These are phyloP conservation scores for Scheffersomyces illinoinensis DNA, from an alignment of 1,139 yeast species.

Conservation along the genomic window DNA sequence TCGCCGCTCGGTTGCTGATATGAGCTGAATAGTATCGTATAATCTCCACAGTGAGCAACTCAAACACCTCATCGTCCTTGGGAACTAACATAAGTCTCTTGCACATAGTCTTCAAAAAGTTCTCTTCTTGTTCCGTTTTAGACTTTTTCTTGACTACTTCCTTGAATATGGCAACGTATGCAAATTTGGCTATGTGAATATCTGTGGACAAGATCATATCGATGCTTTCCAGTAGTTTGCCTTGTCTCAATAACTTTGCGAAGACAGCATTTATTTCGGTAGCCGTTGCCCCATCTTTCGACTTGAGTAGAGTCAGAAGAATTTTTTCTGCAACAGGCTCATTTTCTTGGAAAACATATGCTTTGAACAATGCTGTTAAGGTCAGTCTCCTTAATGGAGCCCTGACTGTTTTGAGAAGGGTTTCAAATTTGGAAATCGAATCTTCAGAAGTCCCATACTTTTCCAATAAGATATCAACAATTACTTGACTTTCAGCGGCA, in stretches of 20 bases:
- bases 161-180: constrained; percentile 24
- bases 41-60: constrained; percentile 4
- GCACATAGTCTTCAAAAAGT: constrained; percentile 13
- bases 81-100: constrained; percentile 8
- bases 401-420: constrained; percentile 18
- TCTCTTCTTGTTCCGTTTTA: constrained; percentile 2
- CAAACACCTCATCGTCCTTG: constrained; percentile 6
- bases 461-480: constrained; percentile 13
- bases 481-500: constrained; percentile 1
- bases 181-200: constrained; percentile 24
- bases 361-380: constrained; percentile 34
- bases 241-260: constrained; percentile 24
- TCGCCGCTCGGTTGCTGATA: constrained; percentile 13
- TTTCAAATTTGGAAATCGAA: constrained; percentile 15
- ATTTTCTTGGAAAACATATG: constrained; percentile 27
- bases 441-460: constrained; percentile 14
- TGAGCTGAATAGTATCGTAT: constrained; percentile 8
- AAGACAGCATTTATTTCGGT: constrained; percentile 31
- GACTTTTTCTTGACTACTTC: constrained; percentile 9
- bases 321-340: constrained; percentile 31
- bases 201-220: constrained; percentile 21
- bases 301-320: constrained; percentile 30
- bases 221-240: constrained; percentile 23
- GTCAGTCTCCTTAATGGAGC: constrained; percentile 35
- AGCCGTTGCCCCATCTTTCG: constrained; percentile 24